Percentiles rank a stretch among this genome's conserved stretches.
These are phyloP conservation scores for Chiua virens DNA, from an alignment of 768 basidiomycete species.

Conservation along the genomic window DNA sequence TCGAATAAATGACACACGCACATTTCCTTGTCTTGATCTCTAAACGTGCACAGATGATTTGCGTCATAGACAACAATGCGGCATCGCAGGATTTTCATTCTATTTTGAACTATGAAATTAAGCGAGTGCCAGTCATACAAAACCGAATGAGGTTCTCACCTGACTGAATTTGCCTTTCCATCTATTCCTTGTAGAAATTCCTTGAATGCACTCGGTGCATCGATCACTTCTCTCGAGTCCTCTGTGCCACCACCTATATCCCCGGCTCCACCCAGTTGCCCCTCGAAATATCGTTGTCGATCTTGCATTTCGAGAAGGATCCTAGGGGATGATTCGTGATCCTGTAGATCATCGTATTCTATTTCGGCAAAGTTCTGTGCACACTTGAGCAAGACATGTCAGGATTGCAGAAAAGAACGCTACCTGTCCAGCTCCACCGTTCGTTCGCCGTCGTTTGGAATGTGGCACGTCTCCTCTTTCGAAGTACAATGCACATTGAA, in stretches of 20 bases:
- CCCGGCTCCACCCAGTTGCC: conserved; percentile 41
- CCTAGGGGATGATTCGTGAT: conserved; percentile 60
- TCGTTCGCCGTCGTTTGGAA: conserved; percentile 59
- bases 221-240: conserved; percentile 33
- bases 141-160: conserved; percentile 36
- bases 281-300: conserved; percentile 80
- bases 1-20: conserved; percentile 33
- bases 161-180: conserved; percentile 50
- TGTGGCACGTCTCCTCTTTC: conserved; percentile 63
- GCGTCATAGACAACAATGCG: conserved; percentile 73
- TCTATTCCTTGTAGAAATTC: conserved; percentile 48
- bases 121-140: neutral
- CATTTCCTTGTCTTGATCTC: conserved; percentile 68
- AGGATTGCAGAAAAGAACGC: neutral
- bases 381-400: neutral
- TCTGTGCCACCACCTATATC: neutral
- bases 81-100: conserved; percentile 68
- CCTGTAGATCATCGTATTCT: conserved; percentile 83
- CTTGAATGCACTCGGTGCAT: conserved; percentile 47
- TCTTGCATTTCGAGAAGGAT: conserved; percentile 88
- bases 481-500: conserved; percentile 95
- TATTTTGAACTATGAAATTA: conserved; percentile 54
- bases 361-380: conserved; percentile 54
- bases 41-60: conserved; percentile 71
- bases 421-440: conserved; percentile 46